These are phyloP conservation scores for Brassica balearica DNA, from an alignment of 441 rosid genomes.

Conservation along the genomic window DNA sequence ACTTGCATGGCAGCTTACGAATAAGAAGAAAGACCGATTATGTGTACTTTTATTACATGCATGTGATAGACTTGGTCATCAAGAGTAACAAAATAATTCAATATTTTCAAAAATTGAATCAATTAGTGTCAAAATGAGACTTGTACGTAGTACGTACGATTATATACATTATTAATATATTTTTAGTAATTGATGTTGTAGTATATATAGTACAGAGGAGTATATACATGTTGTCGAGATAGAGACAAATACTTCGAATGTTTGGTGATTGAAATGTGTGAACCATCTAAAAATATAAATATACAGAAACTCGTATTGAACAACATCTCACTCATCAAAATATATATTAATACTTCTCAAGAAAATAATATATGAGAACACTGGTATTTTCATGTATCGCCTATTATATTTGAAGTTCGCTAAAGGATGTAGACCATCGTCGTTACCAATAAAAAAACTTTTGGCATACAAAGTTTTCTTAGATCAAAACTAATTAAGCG, in stretches of 20 bases:
- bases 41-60: conserved; percentile 38
- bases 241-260: conserved; percentile 46
- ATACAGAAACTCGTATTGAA: conserved; percentile 9
- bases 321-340: conserved; percentile 8
- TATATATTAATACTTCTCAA: background rate
- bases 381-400: background rate
- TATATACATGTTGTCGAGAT: conserved; percentile 37
- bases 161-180: background rate
- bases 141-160: conserved; percentile 5
- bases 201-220: conserved; percentile 16
- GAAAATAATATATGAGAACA: background rate
- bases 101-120: background rate
- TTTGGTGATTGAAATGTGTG: conserved; percentile 41
- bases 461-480: no score
- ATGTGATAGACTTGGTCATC: conserved; percentile 42
- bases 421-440: background rate
- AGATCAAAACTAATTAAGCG: background rate
- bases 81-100: background rate
- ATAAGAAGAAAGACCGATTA: conserved; percentile 32
- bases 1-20: conserved; percentile 45
- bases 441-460: no score
- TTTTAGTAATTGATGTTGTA: conserved; percentile 20
- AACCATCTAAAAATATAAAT: conserved; percentile 12
- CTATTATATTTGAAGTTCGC: background rate
- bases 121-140: conserved; percentile 29